phyloP scores from a whole-genome alignment of 495 filamentous ascomycete genomes.

The Aspergillus sparsus region DNA sequence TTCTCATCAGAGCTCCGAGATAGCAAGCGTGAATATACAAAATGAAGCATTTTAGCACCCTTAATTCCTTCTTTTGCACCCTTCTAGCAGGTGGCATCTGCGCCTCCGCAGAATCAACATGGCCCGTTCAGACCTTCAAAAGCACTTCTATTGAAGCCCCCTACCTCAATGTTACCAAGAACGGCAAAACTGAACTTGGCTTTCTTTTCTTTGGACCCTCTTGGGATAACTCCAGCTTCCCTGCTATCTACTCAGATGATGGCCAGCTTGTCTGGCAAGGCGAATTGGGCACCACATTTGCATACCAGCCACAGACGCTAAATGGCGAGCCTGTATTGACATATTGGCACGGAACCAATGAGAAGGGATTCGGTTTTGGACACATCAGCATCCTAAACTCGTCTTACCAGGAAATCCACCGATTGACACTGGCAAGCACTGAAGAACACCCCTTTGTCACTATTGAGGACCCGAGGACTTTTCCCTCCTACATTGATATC shows the following conservation, averaged over 20 bases:
- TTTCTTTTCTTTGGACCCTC: constrained; percentile 29
- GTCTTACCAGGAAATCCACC: constrained; percentile 45
- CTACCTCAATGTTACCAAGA: constrained; percentile 30
- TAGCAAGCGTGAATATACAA: not conserved
- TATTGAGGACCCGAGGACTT: constrained; percentile 16
- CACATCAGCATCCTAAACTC: constrained; percentile 42
- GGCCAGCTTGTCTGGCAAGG: constrained; percentile 34
- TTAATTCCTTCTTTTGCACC: not conserved
- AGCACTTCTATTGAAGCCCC: constrained; percentile 28
- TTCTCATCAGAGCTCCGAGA: not conserved
- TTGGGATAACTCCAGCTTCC: constrained; percentile 12
- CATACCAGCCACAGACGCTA: constrained; percentile 27
- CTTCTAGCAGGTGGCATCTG: not conserved
- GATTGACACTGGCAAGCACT: constrained; percentile 25
- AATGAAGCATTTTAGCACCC: not conserved
- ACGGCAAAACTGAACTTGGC: constrained; percentile 30
- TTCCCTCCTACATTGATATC: constrained; percentile 34
- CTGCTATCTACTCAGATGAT: constrained; percentile 32
- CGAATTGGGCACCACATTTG: constrained; percentile 19
- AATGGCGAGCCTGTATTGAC: constrained; percentile 29
- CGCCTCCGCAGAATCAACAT: constrained; percentile 4
- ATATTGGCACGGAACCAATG: constrained; percentile 29
- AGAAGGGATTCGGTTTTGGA: constrained; percentile 34
- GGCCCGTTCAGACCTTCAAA: constrained; percentile 26
- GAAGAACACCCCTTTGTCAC: constrained; percentile 29